phyloP scores from a whole-genome alignment of 192 early-diverging fungal species.

The Rhizoclosmatium sp. region DNA sequence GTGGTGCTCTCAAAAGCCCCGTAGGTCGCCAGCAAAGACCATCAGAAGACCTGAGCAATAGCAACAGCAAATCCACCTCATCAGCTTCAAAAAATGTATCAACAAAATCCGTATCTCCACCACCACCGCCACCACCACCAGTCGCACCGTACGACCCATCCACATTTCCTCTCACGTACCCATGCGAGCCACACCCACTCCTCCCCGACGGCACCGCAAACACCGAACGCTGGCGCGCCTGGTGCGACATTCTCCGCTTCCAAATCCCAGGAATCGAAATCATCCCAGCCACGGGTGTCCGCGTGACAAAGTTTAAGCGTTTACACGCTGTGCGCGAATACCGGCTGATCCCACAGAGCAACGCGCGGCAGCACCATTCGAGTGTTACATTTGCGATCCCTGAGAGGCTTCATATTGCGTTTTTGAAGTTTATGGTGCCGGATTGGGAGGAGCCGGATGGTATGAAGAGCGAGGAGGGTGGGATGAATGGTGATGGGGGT shows the following conservation, averaged over 20 bases:
- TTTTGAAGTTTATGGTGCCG: slow-evolving; percentile 23
- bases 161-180: background rate
- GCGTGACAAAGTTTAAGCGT: slow-evolving; percentile 14
- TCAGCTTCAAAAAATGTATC: too few species aligned
- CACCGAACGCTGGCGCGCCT: slow-evolving; percentile 23
- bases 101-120: too few species aligned
- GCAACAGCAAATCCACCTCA: too few species aligned
- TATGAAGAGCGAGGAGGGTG: background rate
- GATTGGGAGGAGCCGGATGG: background rate
- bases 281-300: background rate
- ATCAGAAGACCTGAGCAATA: too few species aligned
- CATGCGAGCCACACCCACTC: background rate
- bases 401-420: background rate
- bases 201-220: slow-evolving; percentile 3
- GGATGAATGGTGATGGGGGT: background rate
- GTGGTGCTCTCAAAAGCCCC: too few species aligned
- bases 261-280: background rate
- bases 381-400: slow-evolving; percentile 13
- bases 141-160: too few species aligned
- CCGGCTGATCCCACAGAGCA: background rate
- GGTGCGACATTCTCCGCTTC: slow-evolving; percentile 13
- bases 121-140: too few species aligned
- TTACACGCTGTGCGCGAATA: background rate
- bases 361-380: background rate
- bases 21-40: too few species aligned